phyloP scores from a whole-genome alignment of 2,329 filamentous ascomycete species.

The Fusarium chaquense region DNA sequence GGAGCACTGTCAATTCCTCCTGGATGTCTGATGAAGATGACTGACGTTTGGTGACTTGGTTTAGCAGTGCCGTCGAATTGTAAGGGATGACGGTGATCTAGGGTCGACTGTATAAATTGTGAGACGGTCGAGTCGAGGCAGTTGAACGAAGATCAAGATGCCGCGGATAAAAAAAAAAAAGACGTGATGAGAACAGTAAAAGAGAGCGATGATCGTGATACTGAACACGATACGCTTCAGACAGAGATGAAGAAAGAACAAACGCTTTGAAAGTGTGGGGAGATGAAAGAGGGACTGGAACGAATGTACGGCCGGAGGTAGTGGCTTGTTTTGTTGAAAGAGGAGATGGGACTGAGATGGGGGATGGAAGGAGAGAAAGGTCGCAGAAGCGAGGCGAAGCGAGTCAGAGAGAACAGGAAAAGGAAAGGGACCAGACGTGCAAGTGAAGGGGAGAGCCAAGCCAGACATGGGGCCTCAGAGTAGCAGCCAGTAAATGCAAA shows the following conservation, averaged over 20 bases:
- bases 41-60: constrained; percentile 19
- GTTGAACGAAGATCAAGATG: constrained; percentile 38
- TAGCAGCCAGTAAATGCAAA: constrained; percentile 30
- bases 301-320: constrained; percentile 53
- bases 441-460: constrained; percentile 36
- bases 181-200: constrained; percentile 35
- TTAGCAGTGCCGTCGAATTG: constrained; percentile 28
- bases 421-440: constrained; percentile 37
- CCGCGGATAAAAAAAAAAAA: constrained; percentile 33
- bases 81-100: constrained; percentile 1
- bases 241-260: constrained; percentile 37
- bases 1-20: constrained; percentile 10
- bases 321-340: constrained; percentile 58
- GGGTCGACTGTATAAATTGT: constrained; percentile 6
- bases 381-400: constrained; percentile 43
- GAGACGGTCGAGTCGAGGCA: constrained; percentile 25
- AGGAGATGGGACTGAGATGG: constrained; percentile 49
- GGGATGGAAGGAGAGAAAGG: constrained; percentile 39
- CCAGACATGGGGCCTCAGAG: constrained; percentile 13
- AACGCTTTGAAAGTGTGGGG: constrained; percentile 47
- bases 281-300: constrained; percentile 57
- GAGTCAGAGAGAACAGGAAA: constrained; percentile 45
- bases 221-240: constrained; percentile 39
- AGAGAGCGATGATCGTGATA: constrained; percentile 36
- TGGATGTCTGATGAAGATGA: background rate